A percentile compares a stretch with the other conserved stretches of the same genome.
These are phyloP conservation scores for Scheffersomyces insectosa DNA, from an alignment of 1,139 yeast species.

Conservation along the genomic window DNA sequence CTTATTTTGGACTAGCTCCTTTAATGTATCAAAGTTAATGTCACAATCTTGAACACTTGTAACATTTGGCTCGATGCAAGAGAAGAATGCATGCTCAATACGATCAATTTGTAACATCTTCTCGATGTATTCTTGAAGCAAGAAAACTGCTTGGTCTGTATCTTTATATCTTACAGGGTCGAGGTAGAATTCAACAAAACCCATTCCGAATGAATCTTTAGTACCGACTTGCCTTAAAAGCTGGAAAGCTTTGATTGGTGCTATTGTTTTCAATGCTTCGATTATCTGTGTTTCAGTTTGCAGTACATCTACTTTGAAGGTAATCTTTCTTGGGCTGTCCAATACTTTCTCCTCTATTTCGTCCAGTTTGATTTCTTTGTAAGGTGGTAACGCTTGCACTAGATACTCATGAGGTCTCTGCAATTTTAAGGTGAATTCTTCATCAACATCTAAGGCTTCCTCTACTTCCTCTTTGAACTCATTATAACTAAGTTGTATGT, in stretches of 20 bases:
- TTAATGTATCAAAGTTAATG: constrained; percentile 33
- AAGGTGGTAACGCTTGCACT: constrained; percentile 31
- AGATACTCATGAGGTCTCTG: constrained; percentile 67
- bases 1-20: constrained; percentile 36
- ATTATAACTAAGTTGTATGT: constrained; percentile 32
- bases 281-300: constrained; percentile 28
- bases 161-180: constrained; percentile 15
- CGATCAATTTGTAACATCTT: constrained; percentile 15
- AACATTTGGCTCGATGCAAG: constrained; percentile 31
- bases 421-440: constrained; percentile 27
- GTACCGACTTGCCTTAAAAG: constrained; percentile 39
- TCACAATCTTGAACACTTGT: constrained; percentile 40
- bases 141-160: constrained; percentile 11
- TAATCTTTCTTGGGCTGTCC: constrained; percentile 40
- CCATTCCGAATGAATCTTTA: constrained; percentile 38
- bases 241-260: constrained; percentile 29
- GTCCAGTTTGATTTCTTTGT: constrained; percentile 14
- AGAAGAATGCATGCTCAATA: constrained; percentile 29
- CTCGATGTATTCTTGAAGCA: constrained; percentile 16
- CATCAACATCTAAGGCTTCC: constrained; percentile 12
- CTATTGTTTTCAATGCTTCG: constrained; percentile 22
- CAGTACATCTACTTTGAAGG: constrained; percentile 26
- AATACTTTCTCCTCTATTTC: constrained; percentile 26
- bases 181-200: constrained; percentile 37
- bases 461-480: constrained; percentile 21